Base-by-base conservation (phyloP, 73 alveolate species). In the Paramecium octaurelia region DNA sequence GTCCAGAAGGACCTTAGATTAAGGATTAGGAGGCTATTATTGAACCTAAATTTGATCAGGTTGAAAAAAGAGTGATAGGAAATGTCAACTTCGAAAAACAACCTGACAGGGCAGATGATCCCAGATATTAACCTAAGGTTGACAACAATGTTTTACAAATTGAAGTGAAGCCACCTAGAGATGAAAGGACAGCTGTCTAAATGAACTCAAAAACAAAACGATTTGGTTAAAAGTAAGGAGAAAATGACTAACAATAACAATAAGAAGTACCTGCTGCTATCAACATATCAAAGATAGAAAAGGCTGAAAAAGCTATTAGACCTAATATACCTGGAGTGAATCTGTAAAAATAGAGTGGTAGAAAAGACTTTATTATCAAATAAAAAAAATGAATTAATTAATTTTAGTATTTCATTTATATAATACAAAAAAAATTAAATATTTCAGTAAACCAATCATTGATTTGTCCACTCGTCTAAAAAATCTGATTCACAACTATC, bases 281-380 rank as follows among this genome's bases (percentile, higher is more conserved):
- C 14, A 93, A 92, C 11, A 87, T 92, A 12, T 69, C 92, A 0
- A 94, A 88, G 35, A 54, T 88, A 4, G 96, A 95, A 36, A 95
- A 93, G 58, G 94, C 95, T 18, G 27, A 92, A 27, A 46, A 92
- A 40, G 97, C 97, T 14, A 57, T 92, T 8, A 75, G 85, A 86
- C 96, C 96, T 12, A 87, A 93, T 46, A 73, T 93, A 6, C 93
- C 95, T 2, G 90, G 91, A 14, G 92, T 93, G 59, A 93, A 90
- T 73, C 11, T 75, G 69, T 34, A 16, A 35, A 75, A 38, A 42
- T 36, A 75, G 44, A 44, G 46, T 48, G 75, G 91, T 43, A 80
- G 91, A 42, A 80, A 80, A 21, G 70, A 40, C 8, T 43, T 31
- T 80, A 80, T 80, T 80, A 80, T 24, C 1, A 75, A 36, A 68